These are phyloP conservation scores for Acacia acuminata DNA, from an alignment of 306 rosid genomes.

Conservation along the genomic window DNA sequence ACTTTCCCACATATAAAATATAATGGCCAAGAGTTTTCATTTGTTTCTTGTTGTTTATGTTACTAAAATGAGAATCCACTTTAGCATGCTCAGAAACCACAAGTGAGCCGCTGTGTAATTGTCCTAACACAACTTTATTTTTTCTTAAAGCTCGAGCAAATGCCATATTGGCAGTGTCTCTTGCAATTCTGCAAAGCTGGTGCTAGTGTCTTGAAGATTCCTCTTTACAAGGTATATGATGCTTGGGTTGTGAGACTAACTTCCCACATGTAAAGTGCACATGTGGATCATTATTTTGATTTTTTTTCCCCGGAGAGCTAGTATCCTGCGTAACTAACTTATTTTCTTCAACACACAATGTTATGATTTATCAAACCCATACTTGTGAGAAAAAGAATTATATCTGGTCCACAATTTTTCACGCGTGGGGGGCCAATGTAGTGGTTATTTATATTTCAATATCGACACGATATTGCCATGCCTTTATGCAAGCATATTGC, in stretches of 20 bases:
- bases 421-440: neutral
- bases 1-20: too few species aligned
- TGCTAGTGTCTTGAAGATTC: conserved; percentile 73
- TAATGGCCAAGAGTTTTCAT: too few species aligned
- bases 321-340: neutral
- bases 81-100: too few species aligned
- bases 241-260: neutral
- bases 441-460: neutral
- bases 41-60: too few species aligned
- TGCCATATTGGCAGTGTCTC: conserved; percentile 94
- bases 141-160: conserved; percentile 83
- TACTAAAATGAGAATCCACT: too few species aligned
- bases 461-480: conserved; percentile 12
- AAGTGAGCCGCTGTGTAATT: too few species aligned
- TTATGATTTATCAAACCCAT: neutral
- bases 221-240: conserved; percentile 80
- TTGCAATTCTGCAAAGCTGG: conserved; percentile 97
- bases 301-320: too few species aligned
- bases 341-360: neutral
- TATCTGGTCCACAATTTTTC: neutral
- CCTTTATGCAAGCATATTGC: conserved; percentile 89
- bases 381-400: neutral
- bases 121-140: conserved; percentile 3
- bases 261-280: neutral
- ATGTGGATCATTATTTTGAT: neutral